Percentiles rank a stretch among this genome's conserved stretches.
phyloP scores from a whole-genome alignment of 441 rosid genomes.

The Omphalea diandra region DNA sequence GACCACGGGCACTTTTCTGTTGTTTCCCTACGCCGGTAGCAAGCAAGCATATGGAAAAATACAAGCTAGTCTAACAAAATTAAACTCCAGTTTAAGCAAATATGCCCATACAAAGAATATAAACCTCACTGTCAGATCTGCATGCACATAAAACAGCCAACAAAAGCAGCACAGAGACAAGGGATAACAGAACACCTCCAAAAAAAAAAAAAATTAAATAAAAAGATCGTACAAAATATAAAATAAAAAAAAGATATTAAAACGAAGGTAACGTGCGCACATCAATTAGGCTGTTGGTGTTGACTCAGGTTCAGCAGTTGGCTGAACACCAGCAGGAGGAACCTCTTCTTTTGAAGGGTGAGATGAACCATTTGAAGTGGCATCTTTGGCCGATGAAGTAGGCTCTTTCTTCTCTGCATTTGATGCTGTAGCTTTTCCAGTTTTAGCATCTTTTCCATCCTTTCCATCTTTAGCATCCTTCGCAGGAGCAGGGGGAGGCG shows the following conservation, averaged over 20 bases:
- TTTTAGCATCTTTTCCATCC: slow-evolving; percentile 41
- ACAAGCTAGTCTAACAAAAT: background rate
- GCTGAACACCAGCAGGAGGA: slow-evolving; percentile 29
- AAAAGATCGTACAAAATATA: slow-evolving; percentile 16
- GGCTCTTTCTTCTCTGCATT: slow-evolving; percentile 32
- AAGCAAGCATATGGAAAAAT: background rate
- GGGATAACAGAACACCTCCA: slow-evolving; percentile 16
- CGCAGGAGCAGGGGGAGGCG: slow-evolving; percentile 58
- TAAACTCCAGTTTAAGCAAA: slow-evolving; percentile 18
- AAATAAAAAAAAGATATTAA: slow-evolving; percentile 1
- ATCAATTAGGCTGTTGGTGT: slow-evolving; percentile 33
- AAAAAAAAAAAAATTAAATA: slow-evolving; percentile 14
- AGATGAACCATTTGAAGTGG: slow-evolving; percentile 31
- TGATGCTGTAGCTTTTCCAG: slow-evolving; percentile 29
- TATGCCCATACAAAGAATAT: slow-evolving; percentile 9
- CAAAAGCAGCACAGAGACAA: background rate
- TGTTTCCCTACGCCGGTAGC: background rate
- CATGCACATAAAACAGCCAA: slow-evolving; percentile 6
- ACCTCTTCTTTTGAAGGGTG: slow-evolving; percentile 31
- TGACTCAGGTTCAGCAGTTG: slow-evolving; percentile 35
- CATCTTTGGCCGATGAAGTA: slow-evolving; percentile 29
- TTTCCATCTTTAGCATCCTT: slow-evolving; percentile 52
- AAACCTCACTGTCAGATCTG: slow-evolving; percentile 2
- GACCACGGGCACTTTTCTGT: background rate
- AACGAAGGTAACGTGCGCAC: slow-evolving; percentile 8